Evolutionary conservation across 176 grass and related monocot genomes (phyloP).

Genomic region (Phyllostachys edulis): DNA sequence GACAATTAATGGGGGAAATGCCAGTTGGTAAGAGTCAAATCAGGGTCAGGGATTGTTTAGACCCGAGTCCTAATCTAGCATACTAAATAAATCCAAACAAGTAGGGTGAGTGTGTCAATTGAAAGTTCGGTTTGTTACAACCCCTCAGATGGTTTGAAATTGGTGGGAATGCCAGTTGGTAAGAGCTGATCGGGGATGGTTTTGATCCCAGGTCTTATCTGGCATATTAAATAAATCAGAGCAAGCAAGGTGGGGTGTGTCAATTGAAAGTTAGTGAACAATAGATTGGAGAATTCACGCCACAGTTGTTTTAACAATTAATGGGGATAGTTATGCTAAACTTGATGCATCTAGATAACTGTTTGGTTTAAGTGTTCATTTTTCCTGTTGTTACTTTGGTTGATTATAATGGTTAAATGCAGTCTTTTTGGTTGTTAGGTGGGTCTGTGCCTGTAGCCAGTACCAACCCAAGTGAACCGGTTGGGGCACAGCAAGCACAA

Average conservation of each 20-base stretch:
- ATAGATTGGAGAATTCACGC: not conserved
- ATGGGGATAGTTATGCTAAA: conserved; percentile 10
- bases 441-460: conserved; percentile 52
- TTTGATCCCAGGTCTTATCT: not conserved
- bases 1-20: not conserved
- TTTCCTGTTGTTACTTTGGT: conserved; percentile 33
- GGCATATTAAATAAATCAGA: conserved; percentile 13
- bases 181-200: not conserved
- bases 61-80: not conserved
- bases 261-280: conserved; percentile 7
- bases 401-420: conserved; percentile 37
- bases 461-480: conserved; percentile 50
- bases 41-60: conserved; percentile 2
- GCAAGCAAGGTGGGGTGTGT: not conserved
- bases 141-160: conserved; percentile 8
- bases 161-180: not conserved
- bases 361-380: not conserved
- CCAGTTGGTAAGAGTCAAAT: conserved; percentile 6
- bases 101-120: not conserved
- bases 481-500: conserved; percentile 64
- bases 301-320: conserved; percentile 8
- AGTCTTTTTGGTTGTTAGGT: conserved; percentile 52
- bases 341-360: not conserved
- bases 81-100: conserved; percentile 8
- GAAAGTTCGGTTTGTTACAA: conserved; percentile 3